Evolutionary conservation across 78 protist species (phyloP).

Genomic region (Emiliania huxleyi): DNA sequence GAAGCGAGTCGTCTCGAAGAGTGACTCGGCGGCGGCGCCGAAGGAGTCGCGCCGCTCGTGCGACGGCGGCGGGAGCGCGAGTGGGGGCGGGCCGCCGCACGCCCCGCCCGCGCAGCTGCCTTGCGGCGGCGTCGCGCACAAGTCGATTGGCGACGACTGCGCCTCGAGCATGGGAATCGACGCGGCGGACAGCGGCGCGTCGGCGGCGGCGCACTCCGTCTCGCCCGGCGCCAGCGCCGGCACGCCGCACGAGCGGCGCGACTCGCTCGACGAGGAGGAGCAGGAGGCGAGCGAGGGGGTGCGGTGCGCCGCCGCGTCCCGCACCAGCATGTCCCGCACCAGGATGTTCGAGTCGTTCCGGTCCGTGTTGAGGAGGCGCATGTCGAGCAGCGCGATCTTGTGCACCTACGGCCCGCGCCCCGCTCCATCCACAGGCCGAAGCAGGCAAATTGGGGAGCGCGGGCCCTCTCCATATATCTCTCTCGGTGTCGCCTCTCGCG

Average conservation of each 20-base stretch:
- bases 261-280: neutral
- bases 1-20: neutral
- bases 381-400: conserved; percentile 45
- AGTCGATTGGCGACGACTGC: neutral
- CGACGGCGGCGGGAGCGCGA: neutral
- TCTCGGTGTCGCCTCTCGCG: no score
- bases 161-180: no score
- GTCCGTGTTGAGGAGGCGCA: conserved; percentile 45
- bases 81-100: neutral
- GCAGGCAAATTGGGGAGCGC: no score
- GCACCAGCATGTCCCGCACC: neutral
- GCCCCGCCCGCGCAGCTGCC: neutral
- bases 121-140: neutral
- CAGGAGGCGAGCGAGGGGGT: neutral
- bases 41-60: no score
- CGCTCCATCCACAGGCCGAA: no score
- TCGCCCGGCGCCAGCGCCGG: no score
- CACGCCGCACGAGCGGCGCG: no score
- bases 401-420: no score
- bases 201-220: no score
- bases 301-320: neutral
- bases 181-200: no score
- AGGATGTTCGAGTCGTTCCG: conserved; percentile 42
- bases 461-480: no score
- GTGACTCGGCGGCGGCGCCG: neutral